These are phyloP conservation scores for Trichothecium roseum DNA, from an alignment of 2,329 filamentous ascomycete genomes.

Conservation along the genomic window DNA sequence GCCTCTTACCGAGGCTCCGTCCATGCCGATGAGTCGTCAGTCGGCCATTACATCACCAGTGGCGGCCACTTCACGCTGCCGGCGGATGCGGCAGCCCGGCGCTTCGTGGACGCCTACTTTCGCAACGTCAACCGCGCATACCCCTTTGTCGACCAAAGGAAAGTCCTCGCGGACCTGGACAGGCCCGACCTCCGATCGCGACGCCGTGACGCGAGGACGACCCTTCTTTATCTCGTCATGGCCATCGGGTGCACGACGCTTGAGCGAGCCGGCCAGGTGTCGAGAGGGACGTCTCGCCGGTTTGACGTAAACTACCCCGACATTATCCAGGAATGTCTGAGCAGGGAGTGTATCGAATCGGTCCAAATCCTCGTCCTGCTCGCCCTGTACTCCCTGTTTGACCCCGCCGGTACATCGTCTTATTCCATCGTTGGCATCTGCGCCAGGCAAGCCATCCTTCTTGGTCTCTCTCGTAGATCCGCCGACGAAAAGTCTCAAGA, in stretches of 20 bases:
- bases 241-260: conserved; percentile 34
- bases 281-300: conserved; percentile 20
- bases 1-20: neutral
- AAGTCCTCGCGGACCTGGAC: conserved; percentile 14
- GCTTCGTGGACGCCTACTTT: conserved; percentile 33
- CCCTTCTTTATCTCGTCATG: conserved; percentile 31
- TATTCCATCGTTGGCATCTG: conserved; percentile 29
- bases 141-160: conserved; percentile 28
- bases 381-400: conserved; percentile 31
- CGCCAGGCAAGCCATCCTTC: conserved; percentile 25
- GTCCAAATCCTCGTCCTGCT: conserved; percentile 30
- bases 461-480: conserved; percentile 23
- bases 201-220: conserved; percentile 19
- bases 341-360: conserved; percentile 22
- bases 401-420: conserved; percentile 26
- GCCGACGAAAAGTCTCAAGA: conserved; percentile 11
- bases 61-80: neutral
- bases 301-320: conserved; percentile 27
- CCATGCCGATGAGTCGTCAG: neutral
- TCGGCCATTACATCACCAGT: neutral
- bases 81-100: conserved; percentile 15
- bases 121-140: conserved; percentile 33
- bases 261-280: conserved; percentile 28
- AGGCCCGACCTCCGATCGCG: conserved; percentile 1
- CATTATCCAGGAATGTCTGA: conserved; percentile 29